phyloP scores from a whole-genome alignment of 2,329 filamentous ascomycete genomes.

The Aspergillus hiratsukae region DNA sequence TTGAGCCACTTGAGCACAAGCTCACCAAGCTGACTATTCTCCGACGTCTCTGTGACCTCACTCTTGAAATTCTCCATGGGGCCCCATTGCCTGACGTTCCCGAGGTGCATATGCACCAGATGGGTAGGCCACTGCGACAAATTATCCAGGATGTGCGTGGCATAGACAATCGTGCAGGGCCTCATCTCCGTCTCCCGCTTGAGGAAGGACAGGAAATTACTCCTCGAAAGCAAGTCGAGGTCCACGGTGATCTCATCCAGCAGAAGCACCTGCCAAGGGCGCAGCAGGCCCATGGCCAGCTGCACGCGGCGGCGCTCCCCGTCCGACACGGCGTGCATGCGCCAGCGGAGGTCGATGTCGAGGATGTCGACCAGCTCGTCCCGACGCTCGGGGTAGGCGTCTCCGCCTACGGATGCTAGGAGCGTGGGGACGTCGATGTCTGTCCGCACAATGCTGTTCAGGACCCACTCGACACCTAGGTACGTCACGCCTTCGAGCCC shows the following conservation, averaged over 20 bases:
- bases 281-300: slow-evolving; percentile 87
- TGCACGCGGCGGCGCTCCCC: slow-evolving; percentile 89
- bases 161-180: slow-evolving; percentile 90
- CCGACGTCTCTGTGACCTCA: slow-evolving; percentile 49
- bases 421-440: slow-evolving; percentile 90
- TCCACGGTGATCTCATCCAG: slow-evolving; percentile 98
- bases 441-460: slow-evolving; percentile 91
- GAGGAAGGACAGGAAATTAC: slow-evolving; percentile 80
- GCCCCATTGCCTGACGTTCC: slow-evolving; percentile 83
- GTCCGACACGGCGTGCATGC: slow-evolving; percentile 93
- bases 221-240: slow-evolving; percentile 78
- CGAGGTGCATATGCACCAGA: slow-evolving; percentile 91
- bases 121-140: slow-evolving; percentile 92
- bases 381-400: slow-evolving; percentile 72
- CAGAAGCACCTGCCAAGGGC: slow-evolving; percentile 86
- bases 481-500: slow-evolving; percentile 93
- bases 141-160: slow-evolving; percentile 95
- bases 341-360: slow-evolving; percentile 88
- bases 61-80: slow-evolving; percentile 65
- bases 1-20: slow-evolving; percentile 83
- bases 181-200: slow-evolving; percentile 79
- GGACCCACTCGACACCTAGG: slow-evolving; percentile 94
- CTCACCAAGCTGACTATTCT: slow-evolving; percentile 81
- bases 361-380: slow-evolving; percentile 85
- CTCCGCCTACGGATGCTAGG: slow-evolving; percentile 77